Percentiles rank a stretch among this genome's conserved stretches.
phyloP scores from a whole-genome alignment of 2,329 filamentous ascomycete species.

The Penicillium brevicompactum region DNA sequence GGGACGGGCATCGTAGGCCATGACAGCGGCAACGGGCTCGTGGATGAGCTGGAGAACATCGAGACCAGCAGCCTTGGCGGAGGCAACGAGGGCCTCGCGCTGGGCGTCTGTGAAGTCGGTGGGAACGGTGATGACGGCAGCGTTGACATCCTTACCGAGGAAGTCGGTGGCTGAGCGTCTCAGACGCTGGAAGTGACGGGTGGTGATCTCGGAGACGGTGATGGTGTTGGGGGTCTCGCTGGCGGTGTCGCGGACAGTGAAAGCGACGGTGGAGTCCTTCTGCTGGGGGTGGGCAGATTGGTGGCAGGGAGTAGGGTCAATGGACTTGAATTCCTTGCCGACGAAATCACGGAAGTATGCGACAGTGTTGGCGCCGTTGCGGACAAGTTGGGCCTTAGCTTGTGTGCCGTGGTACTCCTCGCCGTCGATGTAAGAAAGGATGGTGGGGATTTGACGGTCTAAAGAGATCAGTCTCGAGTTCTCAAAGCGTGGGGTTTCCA shows the following conservation, averaged over 20 bases:
- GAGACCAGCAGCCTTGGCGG: slow-evolving; percentile 77
- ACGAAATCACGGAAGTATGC: slow-evolving; percentile 96
- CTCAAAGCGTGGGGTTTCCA: slow-evolving; percentile 7
- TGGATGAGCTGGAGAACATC: slow-evolving; percentile 91
- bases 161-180: slow-evolving; percentile 85
- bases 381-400: slow-evolving; percentile 89
- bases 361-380: slow-evolving; percentile 90
- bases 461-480: slow-evolving; percentile 19
- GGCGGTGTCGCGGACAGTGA: slow-evolving; percentile 77
- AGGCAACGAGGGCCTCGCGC: slow-evolving; percentile 74
- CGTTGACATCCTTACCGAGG: slow-evolving; percentile 88
- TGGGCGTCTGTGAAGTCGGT: slow-evolving; percentile 91
- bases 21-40: slow-evolving; percentile 83
- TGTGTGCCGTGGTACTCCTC: slow-evolving; percentile 97
- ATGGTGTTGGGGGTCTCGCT: slow-evolving; percentile 68
- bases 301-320: slow-evolving; percentile 94
- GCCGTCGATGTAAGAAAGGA: slow-evolving; percentile 90
- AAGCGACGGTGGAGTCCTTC: slow-evolving; percentile 70
- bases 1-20: slow-evolving; percentile 87
- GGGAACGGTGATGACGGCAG: slow-evolving; percentile 91
- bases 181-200: slow-evolving; percentile 81
- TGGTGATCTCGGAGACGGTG: slow-evolving; percentile 77
- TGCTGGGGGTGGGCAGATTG: slow-evolving; percentile 88
- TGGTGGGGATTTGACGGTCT: slow-evolving; percentile 96
- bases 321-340: slow-evolving; percentile 93